A percentile compares a stretch with the other conserved stretches of the same genome.
Conservation (phyloP, 345 rosid genomes). For the Physaria fendleri region DNA sequence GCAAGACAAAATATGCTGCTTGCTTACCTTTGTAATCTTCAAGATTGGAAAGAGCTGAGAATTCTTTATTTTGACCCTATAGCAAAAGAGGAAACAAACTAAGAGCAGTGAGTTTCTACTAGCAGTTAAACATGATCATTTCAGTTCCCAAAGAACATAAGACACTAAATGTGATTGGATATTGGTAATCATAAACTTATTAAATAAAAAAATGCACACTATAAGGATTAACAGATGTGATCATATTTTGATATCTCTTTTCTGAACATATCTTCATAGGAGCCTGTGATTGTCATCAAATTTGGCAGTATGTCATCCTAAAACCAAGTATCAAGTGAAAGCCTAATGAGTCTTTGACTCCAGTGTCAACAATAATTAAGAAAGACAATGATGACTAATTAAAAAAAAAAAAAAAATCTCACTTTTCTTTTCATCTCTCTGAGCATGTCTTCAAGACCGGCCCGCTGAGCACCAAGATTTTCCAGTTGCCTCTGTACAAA, state of each 20-base stretch:
- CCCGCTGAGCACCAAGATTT: conserved; percentile 92
- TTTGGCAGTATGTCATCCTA: conserved; percentile 98
- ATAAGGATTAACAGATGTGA: conserved; percentile 46
- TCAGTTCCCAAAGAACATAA: conserved; percentile 3
- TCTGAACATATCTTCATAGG: conserved; percentile 89
- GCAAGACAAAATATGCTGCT: conserved; percentile 21
- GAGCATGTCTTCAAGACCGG: conserved; percentile 98
- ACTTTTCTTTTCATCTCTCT: conserved; percentile 99
- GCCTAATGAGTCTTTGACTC: conserved; percentile 11
- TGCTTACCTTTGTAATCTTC: conserved; percentile 89
- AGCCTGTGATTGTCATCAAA: conserved; percentile 85
- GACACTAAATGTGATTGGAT: background rate
- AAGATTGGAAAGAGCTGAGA: conserved; percentile 69
- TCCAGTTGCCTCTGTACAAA: conserved; percentile 88
- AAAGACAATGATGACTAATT: conserved; percentile 6
- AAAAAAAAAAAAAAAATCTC: background rate
- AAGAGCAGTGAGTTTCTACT: conserved; percentile 7
- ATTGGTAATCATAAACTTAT: too few species aligned
- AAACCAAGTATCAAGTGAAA: conserved; percentile 21
- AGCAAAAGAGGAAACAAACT: conserved; percentile 9
- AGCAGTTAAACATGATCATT: conserved; percentile 11
- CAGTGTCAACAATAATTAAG: conserved; percentile 1
- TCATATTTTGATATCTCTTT: conserved; percentile 92
- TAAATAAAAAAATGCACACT: conserved; percentile 1
- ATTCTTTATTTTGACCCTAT: conserved; percentile 91